Evolutionary conservation across 768 basidiomycete species (phyloP).

Genomic region (Suillus luteus): DNA sequence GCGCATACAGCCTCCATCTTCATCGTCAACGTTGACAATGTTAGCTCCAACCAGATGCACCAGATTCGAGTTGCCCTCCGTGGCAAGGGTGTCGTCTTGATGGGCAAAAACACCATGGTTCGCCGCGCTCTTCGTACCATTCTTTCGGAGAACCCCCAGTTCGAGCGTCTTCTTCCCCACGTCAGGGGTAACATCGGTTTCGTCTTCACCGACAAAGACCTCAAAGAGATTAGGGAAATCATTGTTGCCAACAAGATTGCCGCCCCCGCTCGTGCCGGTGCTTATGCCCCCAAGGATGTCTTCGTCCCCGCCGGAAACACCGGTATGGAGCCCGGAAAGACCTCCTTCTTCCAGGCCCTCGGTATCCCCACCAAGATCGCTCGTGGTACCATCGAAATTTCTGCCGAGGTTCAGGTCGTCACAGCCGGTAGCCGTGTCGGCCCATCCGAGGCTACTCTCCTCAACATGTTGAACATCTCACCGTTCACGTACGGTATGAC

Average conservation of each 20-base stretch:
- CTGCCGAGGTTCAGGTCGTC: constrained; percentile 95
- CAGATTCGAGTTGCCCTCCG: constrained; percentile 96
- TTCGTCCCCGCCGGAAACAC: constrained; percentile 95
- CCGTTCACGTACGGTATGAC: constrained; percentile 99
- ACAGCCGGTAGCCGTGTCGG: constrained; percentile 91
- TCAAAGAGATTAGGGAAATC: constrained; percentile 92
- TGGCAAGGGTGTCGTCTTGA: constrained; percentile 93
- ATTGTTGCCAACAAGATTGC: constrained; percentile 98
- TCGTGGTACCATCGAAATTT: constrained; percentile 99
- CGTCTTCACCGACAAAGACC: constrained; percentile 91
- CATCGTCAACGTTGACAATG: constrained; percentile 99
- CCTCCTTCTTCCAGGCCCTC: constrained; percentile 99
- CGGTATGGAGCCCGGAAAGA: constrained; percentile 99
- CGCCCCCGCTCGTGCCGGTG: constrained; percentile 98
- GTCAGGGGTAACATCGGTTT: constrained; percentile 99
- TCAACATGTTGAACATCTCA: constrained; percentile 99
- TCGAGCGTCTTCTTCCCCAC: constrained; percentile 94
- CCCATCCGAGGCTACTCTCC: constrained; percentile 92
- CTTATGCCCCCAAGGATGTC: constrained; percentile 91
- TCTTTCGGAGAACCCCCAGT: constrained; percentile 87
- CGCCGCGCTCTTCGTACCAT: constrained; percentile 94
- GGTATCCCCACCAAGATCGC: constrained; percentile 99
- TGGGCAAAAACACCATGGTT: constrained; percentile 99
- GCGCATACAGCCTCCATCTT: constrained; percentile 86
- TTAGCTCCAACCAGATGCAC: constrained; percentile 99